phyloP scores from a whole-genome alignment of 116 monocot species.

The Thalassia testudinum region DNA sequence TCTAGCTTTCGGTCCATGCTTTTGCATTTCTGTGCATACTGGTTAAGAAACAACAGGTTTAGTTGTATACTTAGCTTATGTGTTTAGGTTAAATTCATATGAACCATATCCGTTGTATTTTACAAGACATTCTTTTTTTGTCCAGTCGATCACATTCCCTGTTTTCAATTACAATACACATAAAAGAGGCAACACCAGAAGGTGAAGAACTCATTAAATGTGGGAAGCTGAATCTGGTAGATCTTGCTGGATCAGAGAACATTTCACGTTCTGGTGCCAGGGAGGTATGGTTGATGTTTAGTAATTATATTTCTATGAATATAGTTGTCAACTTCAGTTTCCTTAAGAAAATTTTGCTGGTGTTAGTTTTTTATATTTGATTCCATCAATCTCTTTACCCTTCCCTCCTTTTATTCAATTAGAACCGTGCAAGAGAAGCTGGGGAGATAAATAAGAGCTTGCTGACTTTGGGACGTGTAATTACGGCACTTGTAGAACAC shows the following conservation, averaged over 20 bases:
- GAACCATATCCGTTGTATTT: neutral
- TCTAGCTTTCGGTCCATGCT: too few relatives aligned
- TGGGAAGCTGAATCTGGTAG: constrained; percentile 90
- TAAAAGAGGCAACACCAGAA: constrained; percentile 95
- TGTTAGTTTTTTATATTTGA: too few relatives aligned
- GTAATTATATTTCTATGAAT: too few relatives aligned
- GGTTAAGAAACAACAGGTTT: too few relatives aligned
- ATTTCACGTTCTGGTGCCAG: constrained; percentile 92
- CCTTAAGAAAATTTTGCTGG: too few relatives aligned
- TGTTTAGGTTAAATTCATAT: neutral
- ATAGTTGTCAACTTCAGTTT: too few relatives aligned
- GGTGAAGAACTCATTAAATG: constrained; percentile 97
- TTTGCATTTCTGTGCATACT: too few relatives aligned
- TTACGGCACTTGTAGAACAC: constrained; percentile 95
- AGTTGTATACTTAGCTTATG: neutral
- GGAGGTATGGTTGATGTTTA: constrained; percentile 32
- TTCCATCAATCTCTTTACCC: too few relatives aligned
- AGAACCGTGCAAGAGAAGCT: constrained; percentile 98
- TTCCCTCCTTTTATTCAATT: neutral
- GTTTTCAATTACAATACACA: constrained; percentile 98
- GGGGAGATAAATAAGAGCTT: constrained; percentile 96
- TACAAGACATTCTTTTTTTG: neutral
- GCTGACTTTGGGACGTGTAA: constrained; percentile 95
- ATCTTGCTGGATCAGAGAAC: constrained; percentile 95
- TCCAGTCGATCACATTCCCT: constrained; percentile 93